A percentile compares a stretch with the other conserved stretches of the same genome.
phyloP scores from a whole-genome alignment of 768 basidiomycete genomes.

The Lentinula detonsa region DNA sequence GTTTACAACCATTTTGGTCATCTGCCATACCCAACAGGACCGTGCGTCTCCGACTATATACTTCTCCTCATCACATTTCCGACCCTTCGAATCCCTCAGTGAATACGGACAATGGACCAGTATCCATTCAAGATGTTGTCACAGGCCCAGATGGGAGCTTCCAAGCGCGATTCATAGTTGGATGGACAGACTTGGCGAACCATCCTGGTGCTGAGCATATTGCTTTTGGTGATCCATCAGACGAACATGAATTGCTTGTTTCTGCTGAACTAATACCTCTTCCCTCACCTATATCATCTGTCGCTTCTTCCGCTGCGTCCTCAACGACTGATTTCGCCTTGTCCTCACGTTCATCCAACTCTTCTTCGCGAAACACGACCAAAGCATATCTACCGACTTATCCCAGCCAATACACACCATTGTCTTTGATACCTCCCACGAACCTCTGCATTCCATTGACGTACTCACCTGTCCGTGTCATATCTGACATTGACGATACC shows the following conservation, averaged over 20 bases:
- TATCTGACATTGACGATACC: slow-evolving; percentile 95
- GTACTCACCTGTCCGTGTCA: slow-evolving; percentile 63
- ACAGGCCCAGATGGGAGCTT: slow-evolving; percentile 75
- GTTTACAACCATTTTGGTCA: slow-evolving; percentile 79
- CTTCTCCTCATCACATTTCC: slow-evolving; percentile 15
- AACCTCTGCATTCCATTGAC: slow-evolving; percentile 45
- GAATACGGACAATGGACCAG: slow-evolving; percentile 31
- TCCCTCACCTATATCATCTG: slow-evolving; percentile 21
- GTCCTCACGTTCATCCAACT: not conserved
- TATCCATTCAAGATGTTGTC: slow-evolving; percentile 40
- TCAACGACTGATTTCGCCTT: slow-evolving; percentile 4
- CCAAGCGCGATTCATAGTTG: slow-evolving; percentile 50
- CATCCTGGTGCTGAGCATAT: slow-evolving; percentile 55
- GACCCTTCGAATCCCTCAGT: slow-evolving; percentile 12
- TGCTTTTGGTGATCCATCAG: slow-evolving; percentile 45
- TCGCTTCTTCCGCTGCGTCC: slow-evolving; percentile 4
- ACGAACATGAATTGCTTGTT: slow-evolving; percentile 52
- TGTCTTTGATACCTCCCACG: not conserved
- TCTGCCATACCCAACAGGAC: slow-evolving; percentile 58
- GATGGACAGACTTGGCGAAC: slow-evolving; percentile 63
- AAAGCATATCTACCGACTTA: not conserved
- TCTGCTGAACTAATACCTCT: slow-evolving; percentile 42
- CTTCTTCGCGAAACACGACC: not conserved
- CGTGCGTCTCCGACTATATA: slow-evolving; percentile 51
- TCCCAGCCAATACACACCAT: not conserved